Base-by-base conservation (phyloP, 768 basidiomycete genomes). In the Trametes cinnabarina region DNA sequence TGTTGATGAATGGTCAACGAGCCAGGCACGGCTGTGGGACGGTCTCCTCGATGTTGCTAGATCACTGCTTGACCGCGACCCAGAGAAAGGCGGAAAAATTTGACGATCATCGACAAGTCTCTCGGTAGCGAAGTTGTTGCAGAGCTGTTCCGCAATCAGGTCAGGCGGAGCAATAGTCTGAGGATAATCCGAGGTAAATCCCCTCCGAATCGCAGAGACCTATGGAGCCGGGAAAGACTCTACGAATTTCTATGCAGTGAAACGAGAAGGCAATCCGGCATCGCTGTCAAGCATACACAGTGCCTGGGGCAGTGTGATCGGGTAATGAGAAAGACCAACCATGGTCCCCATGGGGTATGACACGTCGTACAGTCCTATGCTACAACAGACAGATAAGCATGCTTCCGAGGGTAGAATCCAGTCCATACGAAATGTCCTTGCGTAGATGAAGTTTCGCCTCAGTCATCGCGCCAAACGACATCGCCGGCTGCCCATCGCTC, bases 401-500 rank as follows among this genome's bases (percentile, higher is more conserved):
- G n/a, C 47, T 26, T 51, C 43, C 56, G 23, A 47, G 43, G 46
- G 46, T 8, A 25, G n/a, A 28, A 17, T 23, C 42, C 26, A 23
- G 42, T 40, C 28, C 19, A 22, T 48, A 46, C 54, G n/a, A 55
- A 32, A 11, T 2, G 10, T 32, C 32, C 25, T 11, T 43, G 42
- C 11, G 17, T 4, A 14, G 37, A 5, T 7, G 2, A 22, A 5
- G 20, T 20, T 30, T 17, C 22, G 19, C 14, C 3, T 75, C 67
- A 83, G 57, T 87, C 81, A 49, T 92, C 90, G 62, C 85, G 79
- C 94, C 94, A 97, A 26, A 81, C 79, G 7, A 98, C 93, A 64
- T 92, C 87, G 2, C 91, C 92, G 32, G 82, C 79, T 1, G 85
- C 77, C 93, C 95, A 98, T 64, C 87, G 79, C 68, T 94, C 90